Evolutionary conservation across 768 basidiomycete genomes (phyloP).

Genomic region (Lentinula detonsa): DNA sequence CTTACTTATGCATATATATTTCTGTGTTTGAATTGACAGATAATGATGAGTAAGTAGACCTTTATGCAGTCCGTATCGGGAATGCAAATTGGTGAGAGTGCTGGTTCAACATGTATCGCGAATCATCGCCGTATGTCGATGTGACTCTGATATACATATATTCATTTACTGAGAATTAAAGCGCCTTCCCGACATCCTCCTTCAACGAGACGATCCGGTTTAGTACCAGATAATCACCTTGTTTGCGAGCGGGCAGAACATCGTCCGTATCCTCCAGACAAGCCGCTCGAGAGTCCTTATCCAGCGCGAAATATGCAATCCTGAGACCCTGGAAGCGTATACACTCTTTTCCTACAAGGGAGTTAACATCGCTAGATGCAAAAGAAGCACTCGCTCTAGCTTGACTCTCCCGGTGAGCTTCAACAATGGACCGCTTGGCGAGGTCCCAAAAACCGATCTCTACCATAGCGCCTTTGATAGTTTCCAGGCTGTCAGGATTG

Average conservation of each 20-base stretch:
- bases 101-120: no score
- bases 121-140: no score
- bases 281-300: conserved; percentile 73
- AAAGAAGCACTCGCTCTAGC: conserved; percentile 60
- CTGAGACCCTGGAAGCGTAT: conserved; percentile 96
- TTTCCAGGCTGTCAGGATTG: conserved; percentile 73
- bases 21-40: no score
- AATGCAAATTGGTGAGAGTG: no score
- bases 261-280: conserved; percentile 52
- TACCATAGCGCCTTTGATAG: conserved; percentile 75
- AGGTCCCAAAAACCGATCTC: conserved; percentile 89
- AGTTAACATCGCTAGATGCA: conserved; percentile 60
- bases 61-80: no score
- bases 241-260: conserved; percentile 34
- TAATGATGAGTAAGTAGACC: no score
- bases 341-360: conserved; percentile 81
- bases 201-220: conserved; percentile 94
- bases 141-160: background rate
- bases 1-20: no score
- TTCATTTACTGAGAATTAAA: background rate
- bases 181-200: conserved; percentile 81
- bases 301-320: conserved; percentile 91
- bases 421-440: conserved; percentile 57
- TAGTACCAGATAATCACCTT: conserved; percentile 78
- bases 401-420: conserved; percentile 62